Evolutionary conservation across 1,139 yeast species (phyloP), one percentile per base, ranked within the genome.

Genomic region (Candida sojae): DNA sequence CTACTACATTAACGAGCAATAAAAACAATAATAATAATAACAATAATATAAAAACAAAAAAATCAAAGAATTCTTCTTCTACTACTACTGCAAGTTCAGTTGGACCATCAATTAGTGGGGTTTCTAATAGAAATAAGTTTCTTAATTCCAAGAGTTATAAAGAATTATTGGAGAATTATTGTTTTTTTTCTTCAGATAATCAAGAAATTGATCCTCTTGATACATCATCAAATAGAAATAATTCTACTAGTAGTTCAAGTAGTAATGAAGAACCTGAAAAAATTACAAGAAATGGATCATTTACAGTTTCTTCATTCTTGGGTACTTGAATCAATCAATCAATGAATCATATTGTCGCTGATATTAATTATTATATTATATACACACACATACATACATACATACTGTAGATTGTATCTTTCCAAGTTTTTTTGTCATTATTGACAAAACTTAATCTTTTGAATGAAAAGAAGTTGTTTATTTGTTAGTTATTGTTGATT

Each of bases 121-220:
- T 39, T n/a, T 7, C 45, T 12, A 42, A 23, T 30, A 33, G 50
- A 35, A 49, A 34, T 34, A 54, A 52, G 13, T 50, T 52, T 17
- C 56, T 84, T 59, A 80, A 83, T 59, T 80, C 90, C 6, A 74
- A 79, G 52, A 74, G 85, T 0, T 88, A 88, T 62, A 82, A 83
- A 60, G 87, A 84, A 54, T 68, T 88, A 39, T 69, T 88, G 53
- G 85, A 86, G 52, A 82, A 83, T 49, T 88, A 85, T 64, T 88
- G 96, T 62, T 88, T 88, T 59, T 86, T 66, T 45, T 56, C 56
- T 38, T 50, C 60, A 4, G 43, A 45, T 43, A 40, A 45, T 12
- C 39, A 39, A 11, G 32, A 39, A 30, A 42, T 23, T 31, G 44
- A 44, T 37, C 42, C 43, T 30, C n/a, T 36, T 36, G 39, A 36